Base-by-base conservation (phyloP, 495 filamentous ascomycete species). In the Annulohypoxylon bovei region DNA sequence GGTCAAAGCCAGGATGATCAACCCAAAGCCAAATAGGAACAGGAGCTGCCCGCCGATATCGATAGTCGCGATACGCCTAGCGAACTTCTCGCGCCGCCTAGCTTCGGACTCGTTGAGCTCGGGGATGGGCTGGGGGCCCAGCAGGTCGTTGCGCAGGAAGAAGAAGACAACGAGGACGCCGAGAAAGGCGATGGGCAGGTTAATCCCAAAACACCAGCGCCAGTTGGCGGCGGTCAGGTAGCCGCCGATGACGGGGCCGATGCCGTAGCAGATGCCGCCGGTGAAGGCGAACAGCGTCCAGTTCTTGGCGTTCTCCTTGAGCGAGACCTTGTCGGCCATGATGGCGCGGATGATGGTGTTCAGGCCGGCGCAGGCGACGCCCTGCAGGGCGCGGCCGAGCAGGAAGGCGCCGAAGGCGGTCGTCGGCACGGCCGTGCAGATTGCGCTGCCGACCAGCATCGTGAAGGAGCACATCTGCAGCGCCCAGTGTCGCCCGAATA, bases 191-290 rank as follows among this genome's bases (percentile, higher is more conserved):
- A 89, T 80, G 6, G 84, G 84, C 4, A 89, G 76, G 22, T 85
- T 83, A 33, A 90, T 82, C 7, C 81, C 84, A 70, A 90, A 90
- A 68, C 85, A 88, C 79, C 86, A 89, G 25, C 87, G 74, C 86
- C 87, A 89, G 32, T 77, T 85, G 1, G 75, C 77, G 52, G 80
- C 35, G 8, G 81, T 79, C 16, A 83, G 70, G 40, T 74, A 70
- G 1, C 75, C 74, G 11, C 87, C 87, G 18, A 87, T 78, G 16
- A 87, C 82, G 0, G 88, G 88, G 0, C 88, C 87, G 16, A 88
- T 65, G 0, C 82, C 80, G 65, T 85, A 89, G 14, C 81, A 81
- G 4, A 87, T 60, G 0, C 85, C 86, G 3, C 77, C 75, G 2
- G 88, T 73, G 1, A 88, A 42, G 0, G 82, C 79, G 71, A 91